Conservation (phyloP, 257 asterid genomes). For the Knoxia roxburghii region DNA sequence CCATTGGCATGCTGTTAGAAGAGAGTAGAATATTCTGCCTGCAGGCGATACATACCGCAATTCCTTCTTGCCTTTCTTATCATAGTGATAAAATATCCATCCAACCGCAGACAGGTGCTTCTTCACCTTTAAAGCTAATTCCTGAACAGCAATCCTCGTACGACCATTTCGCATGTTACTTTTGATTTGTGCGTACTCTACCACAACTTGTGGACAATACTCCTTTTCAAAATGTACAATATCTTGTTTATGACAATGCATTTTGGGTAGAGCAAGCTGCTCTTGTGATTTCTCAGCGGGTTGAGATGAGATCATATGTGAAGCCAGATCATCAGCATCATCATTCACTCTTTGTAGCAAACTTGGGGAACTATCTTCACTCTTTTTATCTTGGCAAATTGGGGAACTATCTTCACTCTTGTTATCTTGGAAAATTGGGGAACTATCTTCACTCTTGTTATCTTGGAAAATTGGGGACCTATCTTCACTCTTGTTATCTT, state of each 20-base stretch:
- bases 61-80: conserved; percentile 25
- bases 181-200: conserved; percentile 22
- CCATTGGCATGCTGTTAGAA: conserved; percentile 48
- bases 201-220: conserved; percentile 55
- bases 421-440: too few relatives aligned
- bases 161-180: background rate
- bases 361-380: too few relatives aligned
- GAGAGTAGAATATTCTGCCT: conserved; percentile 43
- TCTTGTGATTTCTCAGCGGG: conserved; percentile 23
- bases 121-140: conserved; percentile 35
- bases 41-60: conserved; percentile 44
- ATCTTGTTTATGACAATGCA: conserved; percentile 12
- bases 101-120: conserved; percentile 61
- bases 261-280: conserved; percentile 23
- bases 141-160: background rate
- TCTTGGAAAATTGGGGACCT: too few relatives aligned
- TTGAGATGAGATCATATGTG: conserved; percentile 19
- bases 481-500: background rate
- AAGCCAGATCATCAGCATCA: conserved; percentile 19
- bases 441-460: too few relatives aligned
- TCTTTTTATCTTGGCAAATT: too few relatives aligned
- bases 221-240: conserved; percentile 29
- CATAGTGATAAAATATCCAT: conserved; percentile 37
- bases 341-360: too few relatives aligned
- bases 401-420: too few relatives aligned